phyloP scores from a whole-genome alignment of 345 rosid genomes.

The Geranium brycei region DNA sequence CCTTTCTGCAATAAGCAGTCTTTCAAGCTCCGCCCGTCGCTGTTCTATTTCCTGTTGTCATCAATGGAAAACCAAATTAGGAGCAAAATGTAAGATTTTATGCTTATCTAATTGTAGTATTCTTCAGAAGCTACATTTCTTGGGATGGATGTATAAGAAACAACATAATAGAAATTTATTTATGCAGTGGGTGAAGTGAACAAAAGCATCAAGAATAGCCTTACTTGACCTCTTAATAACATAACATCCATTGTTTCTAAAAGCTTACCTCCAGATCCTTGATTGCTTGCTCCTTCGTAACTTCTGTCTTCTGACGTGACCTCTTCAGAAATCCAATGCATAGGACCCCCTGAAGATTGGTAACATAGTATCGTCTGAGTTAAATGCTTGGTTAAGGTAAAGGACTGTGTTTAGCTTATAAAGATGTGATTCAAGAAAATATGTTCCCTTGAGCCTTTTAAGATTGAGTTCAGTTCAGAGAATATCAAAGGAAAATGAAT shows the following conservation, averaged over 20 bases:
- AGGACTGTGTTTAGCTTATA: too few relatives aligned
- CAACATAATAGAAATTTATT: too few relatives aligned
- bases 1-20: constrained; percentile 46
- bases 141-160: too few relatives aligned
- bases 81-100: too few relatives aligned
- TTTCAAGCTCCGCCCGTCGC: constrained; percentile 79
- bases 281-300: constrained; percentile 68
- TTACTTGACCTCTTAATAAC: background rate
- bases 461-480: too few relatives aligned
- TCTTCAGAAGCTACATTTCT: too few relatives aligned
- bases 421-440: too few relatives aligned
- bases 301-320: constrained; percentile 48
- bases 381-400: too few relatives aligned
- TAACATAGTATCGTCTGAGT: background rate
- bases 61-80: background rate
- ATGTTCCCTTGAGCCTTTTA: too few relatives aligned
- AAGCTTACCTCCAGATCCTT: constrained; percentile 69
- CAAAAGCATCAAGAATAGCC: background rate
- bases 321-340: constrained; percentile 88
- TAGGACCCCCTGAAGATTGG: constrained; percentile 48
- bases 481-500: too few relatives aligned
- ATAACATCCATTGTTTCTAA: constrained; percentile 3
- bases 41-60: constrained; percentile 56
- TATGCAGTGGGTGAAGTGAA: too few relatives aligned
- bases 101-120: too few relatives aligned